Evolutionary conservation across 257 asterid genomes (phyloP).

Genomic region (Gardenia jasminoides): DNA sequence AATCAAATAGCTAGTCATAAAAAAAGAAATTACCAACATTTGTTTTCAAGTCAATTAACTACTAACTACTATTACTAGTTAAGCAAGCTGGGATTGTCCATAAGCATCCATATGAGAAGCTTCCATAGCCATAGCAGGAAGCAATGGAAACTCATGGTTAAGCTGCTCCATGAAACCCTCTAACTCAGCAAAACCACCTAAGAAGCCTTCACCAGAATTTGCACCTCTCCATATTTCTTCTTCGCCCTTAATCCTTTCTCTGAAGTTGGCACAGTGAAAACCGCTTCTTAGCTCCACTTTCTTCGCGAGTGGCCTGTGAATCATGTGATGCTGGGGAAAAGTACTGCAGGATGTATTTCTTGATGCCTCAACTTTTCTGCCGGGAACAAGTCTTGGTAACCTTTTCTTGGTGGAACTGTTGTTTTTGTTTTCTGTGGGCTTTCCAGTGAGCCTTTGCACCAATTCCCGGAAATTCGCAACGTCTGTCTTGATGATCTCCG

Average conservation of each 20-base stretch:
- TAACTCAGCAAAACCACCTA: conserved; percentile 58
- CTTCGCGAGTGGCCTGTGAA: conserved; percentile 24
- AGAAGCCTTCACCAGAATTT: conserved; percentile 61
- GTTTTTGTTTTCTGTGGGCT: conserved; percentile 40
- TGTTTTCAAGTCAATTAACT: conserved; percentile 1
- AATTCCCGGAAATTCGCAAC: conserved; percentile 68
- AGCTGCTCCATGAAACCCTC: conserved; percentile 64
- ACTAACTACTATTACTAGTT: not conserved
- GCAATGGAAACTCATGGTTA: conserved; percentile 40
- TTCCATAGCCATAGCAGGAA: conserved; percentile 29
- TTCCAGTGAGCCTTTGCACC: conserved; percentile 90
- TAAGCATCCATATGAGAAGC: conserved; percentile 30
- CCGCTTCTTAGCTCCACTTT: conserved; percentile 38
- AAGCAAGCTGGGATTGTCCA: conserved; percentile 45
- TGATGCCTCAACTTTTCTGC: conserved; percentile 14
- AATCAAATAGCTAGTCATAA: conserved; percentile 7
- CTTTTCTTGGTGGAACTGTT: conserved; percentile 9
- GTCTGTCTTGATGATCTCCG: conserved; percentile 83
- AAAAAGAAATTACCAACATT: conserved; percentile 3
- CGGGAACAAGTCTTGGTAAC: not conserved
- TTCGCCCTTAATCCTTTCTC: conserved; percentile 68
- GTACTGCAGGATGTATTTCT: not conserved
- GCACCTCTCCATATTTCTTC: conserved; percentile 73
- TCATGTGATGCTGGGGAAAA: not conserved
- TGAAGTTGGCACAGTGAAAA: conserved; percentile 11